These are phyloP conservation scores for Cercophora newfieldiana DNA, from an alignment of 495 filamentous ascomycete genomes.

Conservation along the genomic window DNA sequence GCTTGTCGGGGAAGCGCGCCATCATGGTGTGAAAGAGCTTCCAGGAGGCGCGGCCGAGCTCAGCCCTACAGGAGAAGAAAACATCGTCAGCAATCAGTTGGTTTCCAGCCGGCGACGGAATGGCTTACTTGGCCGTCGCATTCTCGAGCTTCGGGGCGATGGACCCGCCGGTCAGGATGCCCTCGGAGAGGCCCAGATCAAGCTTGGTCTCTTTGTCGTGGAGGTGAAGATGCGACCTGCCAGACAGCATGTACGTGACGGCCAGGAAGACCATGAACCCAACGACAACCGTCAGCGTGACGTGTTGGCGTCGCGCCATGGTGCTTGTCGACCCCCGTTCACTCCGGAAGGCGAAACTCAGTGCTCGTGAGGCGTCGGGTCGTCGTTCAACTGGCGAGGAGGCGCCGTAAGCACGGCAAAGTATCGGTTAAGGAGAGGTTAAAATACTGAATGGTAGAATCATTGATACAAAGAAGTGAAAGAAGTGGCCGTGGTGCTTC, in stretches of 20 bases:
- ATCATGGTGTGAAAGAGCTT: slow-evolving; percentile 95
- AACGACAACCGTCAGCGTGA: slow-evolving; percentile 39
- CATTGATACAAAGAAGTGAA: background rate
- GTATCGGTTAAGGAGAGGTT: background rate
- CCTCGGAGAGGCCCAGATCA: slow-evolving; percentile 31
- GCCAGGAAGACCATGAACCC: slow-evolving; percentile 38
- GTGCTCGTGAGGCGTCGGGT: background rate
- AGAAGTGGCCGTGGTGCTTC: background rate
- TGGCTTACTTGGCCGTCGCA: slow-evolving; percentile 75
- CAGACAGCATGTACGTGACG: slow-evolving; percentile 41
- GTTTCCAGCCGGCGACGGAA: background rate
- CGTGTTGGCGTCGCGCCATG: slow-evolving; percentile 48
- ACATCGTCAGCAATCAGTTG: background rate
- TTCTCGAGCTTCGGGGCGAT: slow-evolving; percentile 92
- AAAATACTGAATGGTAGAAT: background rate
- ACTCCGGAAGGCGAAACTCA: background rate
- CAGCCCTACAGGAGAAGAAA: slow-evolving; percentile 58
- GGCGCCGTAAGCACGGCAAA: background rate
- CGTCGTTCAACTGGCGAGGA: background rate
- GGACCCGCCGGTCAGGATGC: slow-evolving; percentile 68
- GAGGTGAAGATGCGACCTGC: background rate
- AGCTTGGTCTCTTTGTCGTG: slow-evolving; percentile 16
- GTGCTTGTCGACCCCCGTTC: background rate
- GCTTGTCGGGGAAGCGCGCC: slow-evolving; percentile 86
- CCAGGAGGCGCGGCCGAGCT: slow-evolving; percentile 86